Base-by-base conservation (phyloP, 306 rosid genomes). In the Carpinus fangiana region DNA sequence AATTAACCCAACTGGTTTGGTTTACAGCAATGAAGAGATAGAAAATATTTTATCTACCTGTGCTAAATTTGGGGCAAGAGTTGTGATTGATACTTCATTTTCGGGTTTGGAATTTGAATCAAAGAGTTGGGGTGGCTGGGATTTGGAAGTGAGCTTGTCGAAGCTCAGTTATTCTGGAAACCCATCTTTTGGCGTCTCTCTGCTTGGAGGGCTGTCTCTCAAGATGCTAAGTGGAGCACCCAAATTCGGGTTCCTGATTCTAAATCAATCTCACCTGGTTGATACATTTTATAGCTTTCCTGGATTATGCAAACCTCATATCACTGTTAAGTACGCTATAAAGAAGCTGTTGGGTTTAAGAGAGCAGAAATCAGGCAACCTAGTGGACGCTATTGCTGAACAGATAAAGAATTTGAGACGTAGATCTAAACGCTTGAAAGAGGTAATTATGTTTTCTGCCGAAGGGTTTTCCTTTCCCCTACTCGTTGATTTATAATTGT, bases 101-200 rank as follows among this genome's bases (percentile, higher is more conserved):
- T 95, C 99, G 1, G 99, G 99, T 74, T 85, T 95, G 88, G 98
- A 93, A 88, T 95, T 88, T 89, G 97, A 90, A 74, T 53, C 8
- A 50, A 85, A 85, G 74, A 90, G 88, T 66, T 93, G 93, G 91
- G 89, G 92, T 64, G 92, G 95, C 87, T 95, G 99, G 98, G 81
- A 87, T 82, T 87, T 95, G 82, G 93, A 74, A 31, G 80, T 80
- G 65, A 84, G 88, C 81, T 82, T 93, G 80, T 89, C 90, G 31
- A 88, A 76, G 87, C 80, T 93, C 74, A 84, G 82, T 43, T 70
- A 79, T 51, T 84, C 89, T 47, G 66, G 82, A 79, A 82, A 85
- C 26, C 85, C 96, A 46, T 86, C 90, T 0, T 95, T 93, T 80
- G 88, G 85, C 71, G 94, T 95, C 50, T 91, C 89, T 79, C 88